A percentile compares a stretch with the other conserved stretches of the same genome.
Conservation (phyloP, 176 grass and related monocot genomes). For the Poa pratensis region DNA sequence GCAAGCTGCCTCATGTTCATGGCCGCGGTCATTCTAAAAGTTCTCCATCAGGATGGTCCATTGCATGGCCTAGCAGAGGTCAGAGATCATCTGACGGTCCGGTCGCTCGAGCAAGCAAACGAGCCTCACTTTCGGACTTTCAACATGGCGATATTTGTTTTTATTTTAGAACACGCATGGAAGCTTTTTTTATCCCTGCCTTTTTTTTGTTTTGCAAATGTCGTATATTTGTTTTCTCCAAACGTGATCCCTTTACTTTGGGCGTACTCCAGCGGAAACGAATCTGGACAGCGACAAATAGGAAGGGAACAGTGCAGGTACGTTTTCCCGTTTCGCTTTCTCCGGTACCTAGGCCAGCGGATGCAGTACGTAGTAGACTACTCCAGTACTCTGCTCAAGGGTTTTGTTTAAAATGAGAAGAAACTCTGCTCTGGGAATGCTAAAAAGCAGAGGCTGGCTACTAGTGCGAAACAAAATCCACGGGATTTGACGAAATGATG, state of each 20-base stretch:
- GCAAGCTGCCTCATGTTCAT: background rate
- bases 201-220: no score
- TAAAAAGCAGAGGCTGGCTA: background rate
- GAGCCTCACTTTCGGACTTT: background rate
- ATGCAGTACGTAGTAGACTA: no score
- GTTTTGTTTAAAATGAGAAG: background rate
- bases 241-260: background rate
- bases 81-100: background rate
- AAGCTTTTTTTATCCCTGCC: no score
- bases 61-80: background rate
- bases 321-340: slow-evolving; percentile 35
- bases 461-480: slow-evolving; percentile 23
- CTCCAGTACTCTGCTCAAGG: background rate
- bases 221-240: background rate
- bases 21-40: background rate
- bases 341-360: slow-evolving; percentile 22
- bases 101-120: slow-evolving; percentile 6
- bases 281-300: slow-evolving; percentile 29
- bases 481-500: background rate
- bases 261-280: background rate
- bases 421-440: slow-evolving; percentile 32
- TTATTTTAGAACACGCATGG: no score
- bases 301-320: slow-evolving; percentile 22
- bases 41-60: background rate
- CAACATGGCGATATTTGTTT: no score